phyloP scores from a whole-genome alignment of 148 eudicot genomes.

The Chenopodium suecicum region DNA sequence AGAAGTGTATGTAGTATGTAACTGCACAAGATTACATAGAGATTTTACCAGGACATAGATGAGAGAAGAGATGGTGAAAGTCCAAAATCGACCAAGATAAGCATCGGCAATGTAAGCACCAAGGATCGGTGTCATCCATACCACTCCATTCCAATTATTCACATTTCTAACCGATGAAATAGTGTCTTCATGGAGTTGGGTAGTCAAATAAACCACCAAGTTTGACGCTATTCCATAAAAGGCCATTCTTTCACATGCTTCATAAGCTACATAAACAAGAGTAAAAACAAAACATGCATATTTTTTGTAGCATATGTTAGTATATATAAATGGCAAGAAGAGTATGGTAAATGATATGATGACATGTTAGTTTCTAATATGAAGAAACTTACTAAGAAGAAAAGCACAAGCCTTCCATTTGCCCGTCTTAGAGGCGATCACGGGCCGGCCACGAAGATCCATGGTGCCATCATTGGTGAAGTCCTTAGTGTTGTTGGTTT shows the following conservation, averaged over 20 bases:
- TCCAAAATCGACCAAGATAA: constrained; percentile 86
- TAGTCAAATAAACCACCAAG: constrained; percentile 79
- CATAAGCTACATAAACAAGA: constrained; percentile 47
- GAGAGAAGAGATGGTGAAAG: constrained; percentile 75
- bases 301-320: neutral
- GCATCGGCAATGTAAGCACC: constrained; percentile 88
- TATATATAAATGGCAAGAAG: neutral
- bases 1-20: neutral
- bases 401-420: constrained; percentile 92
- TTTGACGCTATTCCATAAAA: constrained; percentile 84
- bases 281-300: neutral
- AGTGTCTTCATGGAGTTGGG: constrained; percentile 80
- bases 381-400: constrained; percentile 53
- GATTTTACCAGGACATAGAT: constrained; percentile 65
- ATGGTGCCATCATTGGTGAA: constrained; percentile 79
- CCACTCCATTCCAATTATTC: constrained; percentile 86
- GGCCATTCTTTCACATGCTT: constrained; percentile 89
- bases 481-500: constrained; percentile 29
- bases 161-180: constrained; percentile 82
- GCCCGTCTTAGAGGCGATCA: constrained; percentile 66
- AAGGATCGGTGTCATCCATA: constrained; percentile 85
- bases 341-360: too few species aligned
- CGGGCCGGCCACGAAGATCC: constrained; percentile 71
- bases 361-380: neutral
- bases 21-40: neutral